Evolutionary conservation across 768 basidiomycete genomes (phyloP).

Genomic region (Steccherinum ochraceum): DNA sequence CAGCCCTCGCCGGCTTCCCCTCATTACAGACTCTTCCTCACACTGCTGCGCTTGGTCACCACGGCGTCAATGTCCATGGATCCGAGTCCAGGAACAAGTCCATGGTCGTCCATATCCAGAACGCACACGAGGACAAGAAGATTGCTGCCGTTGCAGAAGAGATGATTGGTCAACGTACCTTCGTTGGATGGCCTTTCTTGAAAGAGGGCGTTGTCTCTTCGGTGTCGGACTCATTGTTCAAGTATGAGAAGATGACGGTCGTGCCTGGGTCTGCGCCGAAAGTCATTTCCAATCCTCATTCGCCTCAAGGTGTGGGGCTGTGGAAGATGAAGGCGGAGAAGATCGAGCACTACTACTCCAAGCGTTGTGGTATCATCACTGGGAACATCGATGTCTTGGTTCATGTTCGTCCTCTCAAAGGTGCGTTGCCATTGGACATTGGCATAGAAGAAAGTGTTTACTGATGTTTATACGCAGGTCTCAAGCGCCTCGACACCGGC

Average conservation of each 20-base stretch:
- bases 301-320: constrained; percentile 53
- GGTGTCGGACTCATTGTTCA: constrained; percentile 82
- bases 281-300: constrained; percentile 69
- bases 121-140: constrained; percentile 61
- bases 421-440: constrained; percentile 34
- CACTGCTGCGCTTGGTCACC: constrained; percentile 68
- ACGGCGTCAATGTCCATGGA: constrained; percentile 92
- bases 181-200: constrained; percentile 90
- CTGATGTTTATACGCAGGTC: constrained; percentile 39
- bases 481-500: constrained; percentile 83
- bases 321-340: constrained; percentile 82
- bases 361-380: constrained; percentile 80
- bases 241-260: constrained; percentile 67
- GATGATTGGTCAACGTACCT: constrained; percentile 73
- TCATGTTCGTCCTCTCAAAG: constrained; percentile 89
- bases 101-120: constrained; percentile 83
- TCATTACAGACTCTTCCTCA: constrained; percentile 87
- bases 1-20: constrained; percentile 93
- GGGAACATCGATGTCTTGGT: constrained; percentile 75
- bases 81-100: constrained; percentile 88
- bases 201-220: constrained; percentile 86
- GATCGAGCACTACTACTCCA: constrained; percentile 83
- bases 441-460: not conserved
- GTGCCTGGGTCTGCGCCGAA: constrained; percentile 43
- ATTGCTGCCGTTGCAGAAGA: constrained; percentile 66